Base-by-base conservation (phyloP, 345 rosid genomes). In the Rhodomyrtus tomentosa region DNA sequence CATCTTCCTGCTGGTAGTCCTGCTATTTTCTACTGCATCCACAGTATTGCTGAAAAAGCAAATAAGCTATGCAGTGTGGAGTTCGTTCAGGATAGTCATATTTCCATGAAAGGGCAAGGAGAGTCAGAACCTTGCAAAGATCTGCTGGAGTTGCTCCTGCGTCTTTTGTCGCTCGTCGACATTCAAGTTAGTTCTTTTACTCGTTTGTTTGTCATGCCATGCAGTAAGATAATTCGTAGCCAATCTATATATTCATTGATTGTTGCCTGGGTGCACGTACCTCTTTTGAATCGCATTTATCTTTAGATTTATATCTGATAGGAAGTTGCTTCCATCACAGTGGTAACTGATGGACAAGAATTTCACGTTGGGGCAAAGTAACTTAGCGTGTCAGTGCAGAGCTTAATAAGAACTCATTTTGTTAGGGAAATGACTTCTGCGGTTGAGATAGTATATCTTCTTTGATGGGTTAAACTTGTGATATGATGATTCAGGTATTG, bases 1-100 rank as follows among this genome's bases (percentile, higher is more conserved):
- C 90, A 95, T 90, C 96, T 96, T 90, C 98, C 98, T 84, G 98
- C 98, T 22, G 98, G 99, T 85, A 94, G 98, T 90, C 98, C 99
- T 27, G 95, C 98, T 84, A 89, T 85, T 84, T 94, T 92, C 89
- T 94, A 91, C 88, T 92, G 95, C 84, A 88, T 96, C 88, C 92
- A 96, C 82, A 89, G 91, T 87, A 93, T 96, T 82, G 92, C 93
- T 81, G 95, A 95, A 85, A 94, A 94, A 72, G 92, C 94, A 72
- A 89, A 91, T 40, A 82, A 54, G 18, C 93, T 94, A 50, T 91
- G 93, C 72, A 25, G n/a, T 54, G 90, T 87, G 27, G 85, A 74
- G 52, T 55, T 48, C 50, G 12, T 83, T 55, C 85, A 83, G 81
- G 85, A 92, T 55, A 81, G 90, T 24, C 89, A 90, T 86, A 86